Evolutionary conservation across 2,329 filamentous ascomycete genomes (phyloP).

Genomic region (Parasarocladium wereldwijsianum): DNA sequence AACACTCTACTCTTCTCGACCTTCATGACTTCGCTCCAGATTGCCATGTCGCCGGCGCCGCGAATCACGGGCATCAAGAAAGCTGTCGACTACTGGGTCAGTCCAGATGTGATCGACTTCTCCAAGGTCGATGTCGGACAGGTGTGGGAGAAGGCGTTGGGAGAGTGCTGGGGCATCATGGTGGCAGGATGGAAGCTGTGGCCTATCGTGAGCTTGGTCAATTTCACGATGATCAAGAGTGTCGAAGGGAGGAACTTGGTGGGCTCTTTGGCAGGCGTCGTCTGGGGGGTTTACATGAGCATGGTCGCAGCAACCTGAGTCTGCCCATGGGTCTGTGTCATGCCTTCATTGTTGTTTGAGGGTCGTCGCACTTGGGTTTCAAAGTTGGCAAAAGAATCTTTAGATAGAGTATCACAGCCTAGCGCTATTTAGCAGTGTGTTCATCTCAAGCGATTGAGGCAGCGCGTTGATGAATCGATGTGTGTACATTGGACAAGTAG

Average conservation of each 20-base stretch:
- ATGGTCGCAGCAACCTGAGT: constrained; percentile 30
- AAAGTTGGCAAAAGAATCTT: no score
- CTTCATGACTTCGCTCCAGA: constrained; percentile 41
- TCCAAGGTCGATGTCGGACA: constrained; percentile 25
- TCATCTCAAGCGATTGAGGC: no score
- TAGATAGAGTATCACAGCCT: no score
- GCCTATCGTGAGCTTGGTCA: constrained; percentile 54
- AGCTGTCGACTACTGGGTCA: constrained; percentile 19
- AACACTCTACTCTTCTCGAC: constrained; percentile 52
- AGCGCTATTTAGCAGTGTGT: no score
- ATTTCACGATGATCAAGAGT: constrained; percentile 55
- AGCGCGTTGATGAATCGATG: no score
- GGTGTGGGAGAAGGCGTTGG: constrained; percentile 26
- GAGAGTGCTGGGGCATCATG: constrained; percentile 51
- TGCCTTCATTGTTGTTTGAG: no score
- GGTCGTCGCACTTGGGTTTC: no score
- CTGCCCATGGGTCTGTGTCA: no score
- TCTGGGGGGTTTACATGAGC: constrained; percentile 65
- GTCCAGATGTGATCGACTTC: constrained; percentile 27
- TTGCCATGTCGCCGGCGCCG: constrained; percentile 27
- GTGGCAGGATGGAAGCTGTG: constrained; percentile 55
- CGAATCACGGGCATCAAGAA: constrained; percentile 20
- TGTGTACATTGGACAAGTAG: no score
- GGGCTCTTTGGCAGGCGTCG: constrained; percentile 55
- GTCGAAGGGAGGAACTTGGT: constrained; percentile 56